Conservation (phyloP, 1,284 basidiomycete species). For the Cryptococcus sp. region DNA sequence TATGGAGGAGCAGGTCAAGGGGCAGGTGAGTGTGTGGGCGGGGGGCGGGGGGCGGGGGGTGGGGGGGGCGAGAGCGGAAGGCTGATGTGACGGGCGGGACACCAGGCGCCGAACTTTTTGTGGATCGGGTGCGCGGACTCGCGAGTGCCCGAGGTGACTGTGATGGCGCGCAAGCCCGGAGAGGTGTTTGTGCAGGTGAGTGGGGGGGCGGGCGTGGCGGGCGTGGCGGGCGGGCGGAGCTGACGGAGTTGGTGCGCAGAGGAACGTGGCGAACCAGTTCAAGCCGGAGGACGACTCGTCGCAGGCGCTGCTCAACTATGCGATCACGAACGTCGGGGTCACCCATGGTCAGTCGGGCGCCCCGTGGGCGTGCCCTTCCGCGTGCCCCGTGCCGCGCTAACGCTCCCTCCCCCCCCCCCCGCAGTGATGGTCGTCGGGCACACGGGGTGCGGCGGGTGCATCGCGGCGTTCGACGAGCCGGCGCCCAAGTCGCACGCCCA, state of each 20-base stretch:
- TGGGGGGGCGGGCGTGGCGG: too few species aligned
- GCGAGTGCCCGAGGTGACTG: slow-evolving; percentile 46
- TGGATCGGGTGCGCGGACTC: slow-evolving; percentile 51
- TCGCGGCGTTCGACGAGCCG: slow-evolving; percentile 56
- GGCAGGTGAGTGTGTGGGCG: slow-evolving; percentile 34
- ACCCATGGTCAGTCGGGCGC: slow-evolving; percentile 65
- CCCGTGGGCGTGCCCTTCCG: not conserved
- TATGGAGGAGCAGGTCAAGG: slow-evolving; percentile 35
- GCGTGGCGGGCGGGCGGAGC: too few species aligned
- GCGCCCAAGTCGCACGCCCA: slow-evolving; percentile 28
- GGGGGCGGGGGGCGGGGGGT: not conserved
- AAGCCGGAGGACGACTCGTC: slow-evolving; percentile 73
- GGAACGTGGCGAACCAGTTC: slow-evolving; percentile 63
- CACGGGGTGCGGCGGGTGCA: slow-evolving; percentile 71
- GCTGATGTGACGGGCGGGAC: not conserved
- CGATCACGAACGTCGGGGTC: slow-evolving; percentile 71
- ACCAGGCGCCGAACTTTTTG: slow-evolving; percentile 41
- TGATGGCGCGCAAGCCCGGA: slow-evolving; percentile 55
- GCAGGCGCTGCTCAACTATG: slow-evolving; percentile 75
- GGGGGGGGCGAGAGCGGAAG: not conserved
- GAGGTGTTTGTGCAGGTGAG: slow-evolving; percentile 63
- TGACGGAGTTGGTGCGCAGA: too few species aligned
- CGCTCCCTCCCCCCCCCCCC: not conserved
- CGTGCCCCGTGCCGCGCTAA: not conserved
- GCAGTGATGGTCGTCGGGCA: slow-evolving; percentile 77